Evolutionary conservation across 2,329 filamentous ascomycete genomes (phyloP).

Genomic region (Aureobasidium sp.): DNA sequence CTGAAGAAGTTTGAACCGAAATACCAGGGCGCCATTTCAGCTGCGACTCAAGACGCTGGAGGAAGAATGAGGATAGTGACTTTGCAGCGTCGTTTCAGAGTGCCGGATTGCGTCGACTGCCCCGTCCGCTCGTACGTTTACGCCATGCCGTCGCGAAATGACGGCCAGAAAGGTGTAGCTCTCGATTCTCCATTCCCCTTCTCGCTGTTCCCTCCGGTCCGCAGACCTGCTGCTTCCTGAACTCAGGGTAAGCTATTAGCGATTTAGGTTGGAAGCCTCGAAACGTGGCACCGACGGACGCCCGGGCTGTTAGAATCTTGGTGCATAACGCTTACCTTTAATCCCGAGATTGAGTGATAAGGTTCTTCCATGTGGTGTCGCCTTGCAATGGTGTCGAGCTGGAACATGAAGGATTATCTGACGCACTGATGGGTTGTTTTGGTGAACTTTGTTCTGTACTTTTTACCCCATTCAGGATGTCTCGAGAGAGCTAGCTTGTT

Average conservation of each 20-base stretch:
- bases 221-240: background rate
- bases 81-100: conserved; percentile 3
- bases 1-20: background rate
- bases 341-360: conserved; percentile 6
- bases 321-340: background rate
- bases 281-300: conserved; percentile 1
- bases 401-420: conserved; percentile 8
- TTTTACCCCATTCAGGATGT: conserved; percentile 4
- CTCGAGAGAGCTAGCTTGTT: background rate
- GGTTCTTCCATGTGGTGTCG: background rate
- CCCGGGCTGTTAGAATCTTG: background rate
- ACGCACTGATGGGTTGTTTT: background rate
- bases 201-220: conserved; percentile 3
- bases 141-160: conserved; percentile 3
- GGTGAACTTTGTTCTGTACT: conserved; percentile 10
- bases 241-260: background rate
- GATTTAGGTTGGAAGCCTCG: background rate
- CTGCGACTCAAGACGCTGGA: background rate
- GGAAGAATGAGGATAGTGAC: background rate
- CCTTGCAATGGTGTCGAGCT: background rate
- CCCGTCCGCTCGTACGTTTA: background rate
- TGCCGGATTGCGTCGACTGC: background rate
- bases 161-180: background rate
- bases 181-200: background rate
- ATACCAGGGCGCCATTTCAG: background rate